These are phyloP conservation scores for Suillus hirtellus DNA, from an alignment of 768 basidiomycete genomes.

Conservation along the genomic window DNA sequence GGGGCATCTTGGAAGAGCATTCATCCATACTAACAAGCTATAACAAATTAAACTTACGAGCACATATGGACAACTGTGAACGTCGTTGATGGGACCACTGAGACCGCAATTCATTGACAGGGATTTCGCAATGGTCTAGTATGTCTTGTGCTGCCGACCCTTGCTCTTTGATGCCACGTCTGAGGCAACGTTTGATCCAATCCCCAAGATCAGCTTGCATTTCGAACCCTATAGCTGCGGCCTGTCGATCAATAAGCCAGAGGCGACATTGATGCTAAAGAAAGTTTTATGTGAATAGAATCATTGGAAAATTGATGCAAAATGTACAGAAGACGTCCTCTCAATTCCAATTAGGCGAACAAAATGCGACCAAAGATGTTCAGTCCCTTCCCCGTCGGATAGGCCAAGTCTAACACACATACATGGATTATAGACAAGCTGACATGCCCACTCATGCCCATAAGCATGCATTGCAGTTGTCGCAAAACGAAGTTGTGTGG, in stretches of 20 bases:
- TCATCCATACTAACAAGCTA: not conserved
- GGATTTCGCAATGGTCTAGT: not conserved
- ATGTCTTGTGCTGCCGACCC: not conserved
- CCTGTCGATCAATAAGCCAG: constrained; percentile 38
- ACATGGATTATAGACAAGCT: constrained; percentile 27
- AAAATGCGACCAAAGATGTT: constrained; percentile 35
- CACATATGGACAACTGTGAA: constrained; percentile 11
- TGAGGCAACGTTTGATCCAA: constrained; percentile 31
- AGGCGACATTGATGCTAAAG: constrained; percentile 26
- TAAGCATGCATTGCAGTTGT: constrained; percentile 42
- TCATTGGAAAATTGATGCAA: not conserved
- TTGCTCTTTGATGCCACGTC: constrained; percentile 20
- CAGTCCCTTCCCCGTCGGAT: constrained; percentile 14
- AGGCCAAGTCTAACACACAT: constrained; percentile 10
- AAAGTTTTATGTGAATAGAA: not conserved
- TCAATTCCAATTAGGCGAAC: constrained; percentile 37
- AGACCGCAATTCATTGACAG: not conserved
- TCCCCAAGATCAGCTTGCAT: constrained; percentile 31
- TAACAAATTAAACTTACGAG: constrained; percentile 1
- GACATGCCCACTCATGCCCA: constrained; percentile 37
- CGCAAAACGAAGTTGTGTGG: constrained; percentile 26
- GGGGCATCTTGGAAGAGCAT: constrained; percentile 17
- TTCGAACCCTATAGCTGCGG: constrained; percentile 25
- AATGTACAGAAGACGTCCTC: constrained; percentile 33
- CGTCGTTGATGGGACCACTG: constrained; percentile 8